Evolutionary conservation across 352 stramenopile genomes (phyloP).

Genomic region (Salisapilia sapeloensis): DNA sequence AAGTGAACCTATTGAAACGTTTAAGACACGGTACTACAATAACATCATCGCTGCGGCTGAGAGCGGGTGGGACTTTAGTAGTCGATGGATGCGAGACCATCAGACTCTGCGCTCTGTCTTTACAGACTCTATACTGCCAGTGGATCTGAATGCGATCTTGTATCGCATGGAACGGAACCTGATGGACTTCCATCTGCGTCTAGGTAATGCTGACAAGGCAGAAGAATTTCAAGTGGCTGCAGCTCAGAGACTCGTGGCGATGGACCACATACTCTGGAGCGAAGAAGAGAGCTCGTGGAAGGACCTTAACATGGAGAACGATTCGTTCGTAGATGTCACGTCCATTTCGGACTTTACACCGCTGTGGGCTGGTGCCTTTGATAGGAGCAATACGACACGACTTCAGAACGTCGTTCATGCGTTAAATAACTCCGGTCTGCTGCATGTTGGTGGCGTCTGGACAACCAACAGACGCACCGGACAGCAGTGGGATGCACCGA

Average conservation of each 20-base stretch:
- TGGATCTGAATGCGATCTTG: slow-evolving; percentile 77
- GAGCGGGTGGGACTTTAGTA: slow-evolving; percentile 86
- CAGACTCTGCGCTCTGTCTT: slow-evolving; percentile 52
- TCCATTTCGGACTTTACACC: slow-evolving; percentile 60
- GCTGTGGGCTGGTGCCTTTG: slow-evolving; percentile 59
- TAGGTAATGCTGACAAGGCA: slow-evolving; percentile 25
- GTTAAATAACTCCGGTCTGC: slow-evolving; percentile 31
- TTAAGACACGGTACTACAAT: slow-evolving; percentile 67
- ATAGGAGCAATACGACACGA: slow-evolving; percentile 19
- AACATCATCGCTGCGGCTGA: slow-evolving; percentile 72
- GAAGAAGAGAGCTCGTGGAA: slow-evolving; percentile 34
- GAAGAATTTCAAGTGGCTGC: slow-evolving; percentile 26
- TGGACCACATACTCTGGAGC: slow-evolving; percentile 60
- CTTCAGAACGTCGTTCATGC: slow-evolving; percentile 23
- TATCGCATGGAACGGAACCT: slow-evolving; percentile 67
- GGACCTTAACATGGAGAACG: slow-evolving; percentile 43
- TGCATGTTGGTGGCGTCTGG: slow-evolving; percentile 44
- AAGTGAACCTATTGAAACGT: no score
- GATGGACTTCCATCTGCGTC: slow-evolving; percentile 28
- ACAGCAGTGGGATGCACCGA: slow-evolving; percentile 79
- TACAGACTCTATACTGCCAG: slow-evolving; percentile 52
- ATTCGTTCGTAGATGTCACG: slow-evolving; percentile 18
- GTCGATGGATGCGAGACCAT: slow-evolving; percentile 52
- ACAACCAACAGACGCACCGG: slow-evolving; percentile 55
- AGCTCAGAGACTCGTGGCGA: slow-evolving; percentile 19